phyloP scores from a whole-genome alignment of 2,329 filamentous ascomycete species.

The Leptosphaerulina australis region DNA sequence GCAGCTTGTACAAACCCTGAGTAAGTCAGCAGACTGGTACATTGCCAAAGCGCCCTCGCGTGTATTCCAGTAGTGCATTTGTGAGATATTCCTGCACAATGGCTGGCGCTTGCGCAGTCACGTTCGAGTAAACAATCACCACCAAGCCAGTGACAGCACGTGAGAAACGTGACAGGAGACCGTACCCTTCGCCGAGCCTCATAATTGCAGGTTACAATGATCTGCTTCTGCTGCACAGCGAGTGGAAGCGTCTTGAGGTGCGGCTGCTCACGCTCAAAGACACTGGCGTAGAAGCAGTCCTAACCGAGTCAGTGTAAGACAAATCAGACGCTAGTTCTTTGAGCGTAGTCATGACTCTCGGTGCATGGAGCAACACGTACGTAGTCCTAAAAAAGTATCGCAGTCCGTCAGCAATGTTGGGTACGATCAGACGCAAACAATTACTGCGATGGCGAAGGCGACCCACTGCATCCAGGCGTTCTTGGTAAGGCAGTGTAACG shows the following conservation, averaged over 20 bases:
- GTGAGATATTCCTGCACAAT: background rate
- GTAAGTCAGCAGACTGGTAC: slow-evolving; percentile 32
- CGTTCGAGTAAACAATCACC: background rate
- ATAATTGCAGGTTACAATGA: slow-evolving; percentile 75
- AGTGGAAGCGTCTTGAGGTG: slow-evolving; percentile 73
- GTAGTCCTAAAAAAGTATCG: slow-evolving; percentile 39
- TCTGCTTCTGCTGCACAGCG: slow-evolving; percentile 90
- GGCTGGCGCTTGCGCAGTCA: slow-evolving; percentile 4
- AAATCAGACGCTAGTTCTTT: slow-evolving; percentile 16
- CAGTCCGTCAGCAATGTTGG: slow-evolving; percentile 32
- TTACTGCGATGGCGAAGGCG: slow-evolving; percentile 24
- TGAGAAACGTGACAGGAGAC: slow-evolving; percentile 4
- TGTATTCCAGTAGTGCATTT: background rate
- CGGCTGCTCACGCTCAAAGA: slow-evolving; percentile 82
- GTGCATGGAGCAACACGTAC: slow-evolving; percentile 22
- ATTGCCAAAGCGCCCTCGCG: background rate
- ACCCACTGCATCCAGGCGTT: slow-evolving; percentile 17
- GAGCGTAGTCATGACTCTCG: slow-evolving; percentile 9
- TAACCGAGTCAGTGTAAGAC: slow-evolving; percentile 60
- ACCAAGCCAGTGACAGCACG: background rate
- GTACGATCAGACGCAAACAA: slow-evolving; percentile 15
- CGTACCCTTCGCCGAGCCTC: slow-evolving; percentile 71
- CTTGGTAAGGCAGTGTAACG: slow-evolving; percentile 27
- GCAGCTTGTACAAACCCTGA: slow-evolving; percentile 74
- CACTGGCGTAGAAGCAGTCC: slow-evolving; percentile 94